Percentiles rank a stretch among this genome's conserved stretches.
Evolutionary conservation across 306 rosid genomes (phyloP).

Genomic region (Quercus agrifolia): DNA sequence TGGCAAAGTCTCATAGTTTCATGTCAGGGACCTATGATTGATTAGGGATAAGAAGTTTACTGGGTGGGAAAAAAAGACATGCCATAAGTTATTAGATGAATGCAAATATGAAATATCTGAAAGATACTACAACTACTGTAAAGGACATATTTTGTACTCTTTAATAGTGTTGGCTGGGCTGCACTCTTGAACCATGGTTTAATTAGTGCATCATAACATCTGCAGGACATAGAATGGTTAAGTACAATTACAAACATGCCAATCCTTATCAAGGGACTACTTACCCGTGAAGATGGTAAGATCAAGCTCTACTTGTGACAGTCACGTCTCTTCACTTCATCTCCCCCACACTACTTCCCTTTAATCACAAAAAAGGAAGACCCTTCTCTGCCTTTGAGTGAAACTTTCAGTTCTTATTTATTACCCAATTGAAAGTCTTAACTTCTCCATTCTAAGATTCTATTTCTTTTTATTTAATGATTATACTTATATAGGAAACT

Average conservation of each 20-base stretch:
- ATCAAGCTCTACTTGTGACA: not conserved
- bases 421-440: too few relatives aligned
- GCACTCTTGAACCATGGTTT: not conserved
- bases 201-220: not conserved
- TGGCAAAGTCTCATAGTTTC: not conserved
- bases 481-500: not conserved
- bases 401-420: not conserved
- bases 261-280: slow-evolving; percentile 30
- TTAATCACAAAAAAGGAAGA: not conserved
- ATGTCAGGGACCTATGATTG: not conserved
- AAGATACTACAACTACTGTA: not conserved
- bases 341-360: not conserved
- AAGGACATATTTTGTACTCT: not conserved
- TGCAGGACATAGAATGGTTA: slow-evolving; percentile 36
- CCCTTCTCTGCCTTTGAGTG: not conserved
- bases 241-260: slow-evolving; percentile 29
- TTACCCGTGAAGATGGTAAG: slow-evolving; percentile 32
- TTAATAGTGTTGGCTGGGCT: not conserved
- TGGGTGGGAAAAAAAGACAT: not conserved
- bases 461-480: not conserved
- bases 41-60: not conserved
- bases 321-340: not conserved
- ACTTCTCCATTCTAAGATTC: not conserved
- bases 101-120: not conserved
- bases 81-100: not conserved